Percentiles rank a stretch among this genome's conserved stretches.
Conservation (phyloP, 306 rosid species). For the Mimosa pudica region DNA sequence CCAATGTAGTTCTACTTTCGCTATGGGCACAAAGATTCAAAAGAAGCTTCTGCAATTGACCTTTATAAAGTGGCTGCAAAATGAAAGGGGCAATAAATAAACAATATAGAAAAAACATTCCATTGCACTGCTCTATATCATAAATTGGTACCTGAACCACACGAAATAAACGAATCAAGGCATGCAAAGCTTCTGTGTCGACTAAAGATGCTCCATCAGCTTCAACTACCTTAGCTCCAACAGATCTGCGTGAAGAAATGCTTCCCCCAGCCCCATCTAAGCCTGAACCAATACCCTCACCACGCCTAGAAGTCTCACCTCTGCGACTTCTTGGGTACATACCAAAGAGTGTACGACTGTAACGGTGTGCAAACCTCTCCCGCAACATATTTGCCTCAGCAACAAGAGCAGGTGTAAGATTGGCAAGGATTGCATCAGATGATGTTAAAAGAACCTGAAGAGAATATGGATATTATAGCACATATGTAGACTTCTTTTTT, state of each 20-base stretch:
- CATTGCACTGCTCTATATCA: conserved; percentile 21
- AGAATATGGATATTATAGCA: background rate
- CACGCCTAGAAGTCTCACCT: conserved; percentile 88
- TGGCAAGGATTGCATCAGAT: conserved; percentile 89
- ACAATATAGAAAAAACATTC: background rate
- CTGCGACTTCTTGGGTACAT: conserved; percentile 94
- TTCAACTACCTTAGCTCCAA: conserved; percentile 85
- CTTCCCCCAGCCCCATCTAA: conserved; percentile 71
- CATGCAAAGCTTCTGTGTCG: conserved; percentile 82
- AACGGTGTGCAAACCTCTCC: conserved; percentile 94
- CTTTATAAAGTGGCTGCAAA: conserved; percentile 94
- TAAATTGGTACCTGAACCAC: conserved; percentile 73
- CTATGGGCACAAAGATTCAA: conserved; percentile 89
- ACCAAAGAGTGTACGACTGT: conserved; percentile 92
- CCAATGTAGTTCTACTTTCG: conserved; percentile 81
- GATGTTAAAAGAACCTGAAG: conserved; percentile 93
- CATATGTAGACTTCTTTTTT: conserved; percentile 8
- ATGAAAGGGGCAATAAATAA: conserved; percentile 24
- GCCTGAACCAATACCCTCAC: conserved; percentile 76
- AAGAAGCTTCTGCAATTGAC: conserved; percentile 95
- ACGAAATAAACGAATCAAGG: conserved; percentile 88
- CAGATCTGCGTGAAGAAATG: conserved; percentile 66
- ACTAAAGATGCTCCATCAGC: conserved; percentile 96
- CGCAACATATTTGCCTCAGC: conserved; percentile 98
- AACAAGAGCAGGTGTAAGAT: conserved; percentile 98